Base-by-base conservation (phyloP, 805 yeast genomes). In the Pichia manshurica region DNA sequence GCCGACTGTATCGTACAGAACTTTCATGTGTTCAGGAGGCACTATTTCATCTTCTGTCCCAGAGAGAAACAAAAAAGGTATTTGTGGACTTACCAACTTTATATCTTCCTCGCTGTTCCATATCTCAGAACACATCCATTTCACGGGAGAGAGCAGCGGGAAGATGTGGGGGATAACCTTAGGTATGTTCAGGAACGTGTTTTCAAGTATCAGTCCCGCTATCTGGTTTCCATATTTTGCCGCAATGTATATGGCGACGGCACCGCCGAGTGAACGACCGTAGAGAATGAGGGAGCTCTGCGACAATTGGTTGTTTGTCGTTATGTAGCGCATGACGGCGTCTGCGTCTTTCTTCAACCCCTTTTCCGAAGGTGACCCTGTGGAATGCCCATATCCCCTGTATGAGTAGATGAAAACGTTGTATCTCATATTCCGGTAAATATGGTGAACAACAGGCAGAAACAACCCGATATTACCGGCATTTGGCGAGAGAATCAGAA, bases 391-490 rank as follows among this genome's bases (percentile, higher is more conserved):
- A 64, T 90, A 90, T 0, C 99, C 98, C 56, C 99, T 71, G 65
- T 91, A 91, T 1, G 95, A 87, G 56, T 87, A 84, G 5, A 87
- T 79, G 42, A 91, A 76, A 2, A 89, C 96, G 63, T 90, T 88
- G 65, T 81, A 79, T 13, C 79, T 78, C 64, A 83, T 74, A 34
- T 71, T 66, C 42, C 71, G 66, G 64, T 78, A 86, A 52, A 90
- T 80, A 9, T 83, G 63, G 42, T 81, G 72, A 3, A 86, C 95
- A 8, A 88, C 77, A 1, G 96, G 96, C 42, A 91, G 68, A 25
- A 85, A 82, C 60, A 87, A 88, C 16, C 98, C 98, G 53, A 91
- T 91, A 63, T 93, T 91, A 5, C 98, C 98, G 2, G 97, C 97
- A 65, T 91, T 91, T 4, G 98, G 98, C 42, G 89, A 81, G 19